Evolutionary conservation across 345 rosid genomes (phyloP).

Genomic region (Erodium maritimum): DNA sequence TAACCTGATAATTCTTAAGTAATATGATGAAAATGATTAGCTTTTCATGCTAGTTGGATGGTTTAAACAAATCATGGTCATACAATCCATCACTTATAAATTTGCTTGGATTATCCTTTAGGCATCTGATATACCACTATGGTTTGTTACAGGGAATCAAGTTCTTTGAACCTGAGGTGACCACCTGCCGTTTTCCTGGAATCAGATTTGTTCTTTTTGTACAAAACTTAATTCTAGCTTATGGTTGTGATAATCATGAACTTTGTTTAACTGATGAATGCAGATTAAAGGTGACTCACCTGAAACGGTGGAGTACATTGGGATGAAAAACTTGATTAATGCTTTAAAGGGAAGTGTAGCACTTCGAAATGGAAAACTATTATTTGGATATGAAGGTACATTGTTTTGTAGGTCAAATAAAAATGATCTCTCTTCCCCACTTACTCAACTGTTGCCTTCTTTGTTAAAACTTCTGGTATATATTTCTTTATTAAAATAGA

Average conservation of each 20-base stretch:
- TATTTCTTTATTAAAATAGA: too few species aligned
- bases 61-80: background rate
- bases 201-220: slow-evolving; percentile 9
- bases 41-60: background rate
- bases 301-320: slow-evolving; percentile 74
- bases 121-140: slow-evolving; percentile 16
- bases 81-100: background rate
- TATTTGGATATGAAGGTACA: slow-evolving; percentile 69
- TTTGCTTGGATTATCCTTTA: background rate
- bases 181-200: slow-evolving; percentile 7
- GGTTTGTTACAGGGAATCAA: slow-evolving; percentile 64
- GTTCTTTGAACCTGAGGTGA: slow-evolving; percentile 98
- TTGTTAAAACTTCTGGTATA: too few species aligned
- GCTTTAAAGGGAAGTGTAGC: slow-evolving; percentile 65
- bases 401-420: background rate
- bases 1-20: slow-evolving; percentile 10
- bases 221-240: slow-evolving; percentile 5
- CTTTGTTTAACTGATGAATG: slow-evolving; percentile 14
- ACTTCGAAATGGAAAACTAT: slow-evolving; percentile 54
- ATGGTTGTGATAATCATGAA: background rate
- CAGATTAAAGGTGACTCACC: slow-evolving; percentile 97
- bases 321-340: slow-evolving; percentile 79
- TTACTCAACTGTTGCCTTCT: too few species aligned
- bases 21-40: slow-evolving; percentile 1
- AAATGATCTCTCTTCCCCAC: too few species aligned